Base-by-base conservation (phyloP, 805 yeast species). In the Debaryomyces castellii region DNA sequence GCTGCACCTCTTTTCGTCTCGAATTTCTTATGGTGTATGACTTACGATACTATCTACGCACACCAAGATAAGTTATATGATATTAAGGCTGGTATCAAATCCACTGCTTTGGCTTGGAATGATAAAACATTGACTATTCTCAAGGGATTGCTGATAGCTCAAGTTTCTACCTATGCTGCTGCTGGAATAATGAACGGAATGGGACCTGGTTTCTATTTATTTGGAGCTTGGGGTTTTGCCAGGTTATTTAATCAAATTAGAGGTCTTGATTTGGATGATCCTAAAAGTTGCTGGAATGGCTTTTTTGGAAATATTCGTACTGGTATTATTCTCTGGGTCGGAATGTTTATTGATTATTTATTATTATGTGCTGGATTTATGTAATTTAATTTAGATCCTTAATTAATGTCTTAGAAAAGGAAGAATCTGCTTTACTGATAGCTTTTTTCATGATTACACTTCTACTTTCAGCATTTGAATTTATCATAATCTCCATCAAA, bases 21-120 rank as follows among this genome's bases (percentile, higher is more conserved):
- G 14, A 83, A 89, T 39, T 86, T 83, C 59, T 74, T 85, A 45
- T 94, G 99, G 99, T 85, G 96, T 53, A 88, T 94, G 91, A 83
- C 84, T 43, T 94, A 94, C 66, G 99, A 94, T 64, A 89, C 99
- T 2, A 81, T 94, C 33, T 94, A 94, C 64, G 99, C 99, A 0
- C 99, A 94, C 62, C 99, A 94, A 69, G 99, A 94, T 66, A 94
- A 94, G 68, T 68, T 64, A 43, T 94, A 85, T 58, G 99, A 94
- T 66, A 69, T 88, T 43, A 75, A 78, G 47, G 97, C 96, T 0
- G 99, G 99, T 17, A 86, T 94, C 54, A 90, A 90, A 64, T 88
- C 96, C 1, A 90, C 98, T 0, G 99, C 99, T 6, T 76, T 94
- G 53, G 91, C 87, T 2, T 95, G 99, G 99, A 96, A 95, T 7